phyloP scores from a whole-genome alignment of 148 eudicot genomes.

The Rhododendron vialii region DNA sequence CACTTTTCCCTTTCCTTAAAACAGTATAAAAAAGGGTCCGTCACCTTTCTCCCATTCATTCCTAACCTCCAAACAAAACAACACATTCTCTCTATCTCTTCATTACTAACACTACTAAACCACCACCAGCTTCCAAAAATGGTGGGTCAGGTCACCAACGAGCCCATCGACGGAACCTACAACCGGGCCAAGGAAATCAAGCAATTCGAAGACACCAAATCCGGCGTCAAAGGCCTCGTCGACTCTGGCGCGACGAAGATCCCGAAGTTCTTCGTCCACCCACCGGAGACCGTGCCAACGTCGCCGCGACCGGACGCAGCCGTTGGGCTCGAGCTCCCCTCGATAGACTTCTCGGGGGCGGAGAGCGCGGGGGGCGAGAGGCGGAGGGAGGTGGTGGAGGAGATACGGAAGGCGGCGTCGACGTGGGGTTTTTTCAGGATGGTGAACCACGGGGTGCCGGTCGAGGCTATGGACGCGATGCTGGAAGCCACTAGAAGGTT shows the following conservation, averaged over 20 bases:
- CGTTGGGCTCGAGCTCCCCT: slow-evolving; percentile 23
- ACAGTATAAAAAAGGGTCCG: neutral
- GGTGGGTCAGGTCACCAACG: neutral
- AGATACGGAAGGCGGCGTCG: slow-evolving; percentile 20
- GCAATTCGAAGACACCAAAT: slow-evolving; percentile 37
- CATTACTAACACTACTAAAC: neutral
- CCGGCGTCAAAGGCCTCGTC: slow-evolving; percentile 55
- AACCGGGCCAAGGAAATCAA: slow-evolving; percentile 36
- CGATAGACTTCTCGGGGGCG: slow-evolving; percentile 31
- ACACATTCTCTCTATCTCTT: neutral
- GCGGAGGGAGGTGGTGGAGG: slow-evolving; percentile 17
- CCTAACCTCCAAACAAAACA: neutral
- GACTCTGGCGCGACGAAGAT: slow-evolving; percentile 41
- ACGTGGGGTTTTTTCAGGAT: slow-evolving; percentile 28
- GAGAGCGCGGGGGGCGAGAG: slow-evolving; percentile 9
- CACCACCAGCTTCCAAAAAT: neutral
- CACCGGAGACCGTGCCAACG: slow-evolving; percentile 8
- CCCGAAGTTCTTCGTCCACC: slow-evolving; percentile 46
- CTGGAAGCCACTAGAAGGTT: slow-evolving; percentile 17
- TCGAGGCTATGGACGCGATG: slow-evolving; percentile 1
- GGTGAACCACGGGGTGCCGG: slow-evolving; percentile 29
- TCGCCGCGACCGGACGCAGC: neutral
- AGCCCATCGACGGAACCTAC: slow-evolving; percentile 3
- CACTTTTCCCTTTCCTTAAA: neutral
- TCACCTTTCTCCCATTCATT: neutral